Conservation (phyloP, 176 grass and related monocot genomes). For the Tillandsia fasciculata region DNA sequence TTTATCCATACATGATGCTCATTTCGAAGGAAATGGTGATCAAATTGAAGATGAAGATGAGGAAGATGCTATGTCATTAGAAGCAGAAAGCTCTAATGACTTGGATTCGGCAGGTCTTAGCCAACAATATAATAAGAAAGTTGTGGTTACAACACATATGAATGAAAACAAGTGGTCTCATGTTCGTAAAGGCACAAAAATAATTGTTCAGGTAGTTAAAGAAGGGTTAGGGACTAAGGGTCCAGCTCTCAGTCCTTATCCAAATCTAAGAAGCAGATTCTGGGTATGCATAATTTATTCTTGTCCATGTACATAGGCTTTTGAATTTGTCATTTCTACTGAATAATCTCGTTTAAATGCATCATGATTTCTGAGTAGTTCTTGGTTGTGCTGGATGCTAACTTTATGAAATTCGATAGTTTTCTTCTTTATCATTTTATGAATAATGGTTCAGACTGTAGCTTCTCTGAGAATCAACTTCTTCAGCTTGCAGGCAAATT, state of each 20-base stretch:
- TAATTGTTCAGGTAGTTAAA: constrained; percentile 95
- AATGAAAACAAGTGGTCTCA: constrained; percentile 64
- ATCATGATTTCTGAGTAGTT: too few species aligned
- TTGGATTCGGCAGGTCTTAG: not conserved
- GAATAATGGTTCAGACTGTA: too few species aligned
- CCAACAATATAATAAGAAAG: not conserved
- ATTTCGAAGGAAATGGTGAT: constrained; percentile 44
- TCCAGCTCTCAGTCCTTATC: constrained; percentile 81
- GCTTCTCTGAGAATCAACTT: too few species aligned
- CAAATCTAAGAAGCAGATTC: constrained; percentile 82
- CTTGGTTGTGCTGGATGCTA: too few species aligned
- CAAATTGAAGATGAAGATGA: constrained; percentile 46
- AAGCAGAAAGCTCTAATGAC: constrained; percentile 17
- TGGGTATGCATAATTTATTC: constrained; percentile 55
- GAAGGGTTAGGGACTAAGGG: constrained; percentile 82
- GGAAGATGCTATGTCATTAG: constrained; percentile 41
- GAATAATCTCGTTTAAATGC: not conserved
- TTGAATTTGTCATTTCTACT: not conserved
- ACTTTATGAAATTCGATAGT: too few species aligned
- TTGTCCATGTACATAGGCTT: not conserved
- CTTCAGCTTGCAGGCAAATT: too few species aligned
- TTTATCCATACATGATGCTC: constrained; percentile 30
- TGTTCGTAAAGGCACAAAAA: constrained; percentile 74
- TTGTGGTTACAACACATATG: constrained; percentile 9
- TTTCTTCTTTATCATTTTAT: too few species aligned